A percentile compares a stretch with the other conserved stretches of the same genome.
phyloP scores from a whole-genome alignment of 2,329 filamentous ascomycete species.

The Hymenoscyphus linearis region DNA sequence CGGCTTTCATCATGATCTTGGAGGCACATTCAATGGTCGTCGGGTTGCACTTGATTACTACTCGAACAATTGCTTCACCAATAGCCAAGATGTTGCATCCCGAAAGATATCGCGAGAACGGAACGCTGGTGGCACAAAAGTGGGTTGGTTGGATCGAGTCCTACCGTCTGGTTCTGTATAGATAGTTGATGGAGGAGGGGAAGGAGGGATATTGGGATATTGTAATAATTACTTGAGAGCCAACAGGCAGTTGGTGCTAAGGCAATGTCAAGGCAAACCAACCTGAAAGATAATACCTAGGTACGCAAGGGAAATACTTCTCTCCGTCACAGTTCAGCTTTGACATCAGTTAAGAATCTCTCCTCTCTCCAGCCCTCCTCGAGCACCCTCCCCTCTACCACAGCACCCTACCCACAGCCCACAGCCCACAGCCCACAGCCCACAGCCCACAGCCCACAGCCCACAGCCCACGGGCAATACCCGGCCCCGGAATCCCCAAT shows the following conservation, averaged over 20 bases:
- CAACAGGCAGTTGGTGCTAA: neutral
- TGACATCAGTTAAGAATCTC: neutral
- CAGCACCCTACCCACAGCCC: too few relatives aligned
- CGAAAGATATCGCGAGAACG: neutral
- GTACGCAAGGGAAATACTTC: neutral
- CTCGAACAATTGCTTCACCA: neutral
- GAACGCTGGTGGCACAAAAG: constrained; percentile 4
- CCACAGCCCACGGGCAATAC: neutral
- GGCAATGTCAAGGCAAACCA: neutral
- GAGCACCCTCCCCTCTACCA: too few relatives aligned
- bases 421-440: too few relatives aligned
- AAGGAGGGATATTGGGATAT: neutral
- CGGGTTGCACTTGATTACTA: neutral
- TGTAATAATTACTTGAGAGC: neutral
- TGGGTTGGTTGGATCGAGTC: constrained; percentile 4
- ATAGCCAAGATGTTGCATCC: neutral
- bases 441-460: too few relatives aligned
- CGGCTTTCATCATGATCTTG: neutral
- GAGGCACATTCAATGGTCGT: neutral
- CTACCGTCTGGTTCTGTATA: constrained; percentile 1
- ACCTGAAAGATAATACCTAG: too few relatives aligned
- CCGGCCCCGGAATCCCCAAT: neutral
- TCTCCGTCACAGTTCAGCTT: neutral
- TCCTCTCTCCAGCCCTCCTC: too few relatives aligned
- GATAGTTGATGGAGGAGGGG: neutral